phyloP scores from a whole-genome alignment of 169 alveolate species.

The Cryptosporidium meleagridis region DNA sequence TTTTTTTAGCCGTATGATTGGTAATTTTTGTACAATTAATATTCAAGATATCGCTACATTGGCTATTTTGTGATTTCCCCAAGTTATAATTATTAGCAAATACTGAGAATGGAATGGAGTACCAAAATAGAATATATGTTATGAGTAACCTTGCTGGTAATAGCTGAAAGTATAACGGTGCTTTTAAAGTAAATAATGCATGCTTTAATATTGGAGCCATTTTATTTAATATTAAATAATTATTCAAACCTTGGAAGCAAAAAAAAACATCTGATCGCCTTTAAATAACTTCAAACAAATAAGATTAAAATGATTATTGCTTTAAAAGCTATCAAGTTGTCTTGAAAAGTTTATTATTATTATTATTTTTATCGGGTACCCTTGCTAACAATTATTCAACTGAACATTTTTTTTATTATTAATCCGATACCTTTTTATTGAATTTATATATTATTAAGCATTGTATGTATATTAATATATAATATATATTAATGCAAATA shows the following conservation, averaged over 20 bases:
- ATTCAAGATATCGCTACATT: not conserved
- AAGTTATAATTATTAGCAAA: not conserved
- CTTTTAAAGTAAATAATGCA: conserved; percentile 6
- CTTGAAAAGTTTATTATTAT: too few relatives aligned
- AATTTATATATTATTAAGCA: too few relatives aligned
- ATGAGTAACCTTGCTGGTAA: not conserved
- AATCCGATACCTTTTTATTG: too few relatives aligned
- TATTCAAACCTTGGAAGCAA: not conserved
- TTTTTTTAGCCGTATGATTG: not conserved
- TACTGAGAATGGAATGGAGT: conserved; percentile 3
- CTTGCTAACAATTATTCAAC: too few relatives aligned
- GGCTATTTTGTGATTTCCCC: not conserved
- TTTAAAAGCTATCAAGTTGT: too few relatives aligned
- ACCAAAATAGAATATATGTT: conserved; percentile 36
- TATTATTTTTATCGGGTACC: too few relatives aligned
- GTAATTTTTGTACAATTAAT: not conserved
- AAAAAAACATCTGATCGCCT: not conserved
- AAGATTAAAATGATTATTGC: not conserved
- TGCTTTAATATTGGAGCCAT: not conserved
- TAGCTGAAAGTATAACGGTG: conserved; percentile 1
- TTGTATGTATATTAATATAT: too few relatives aligned
- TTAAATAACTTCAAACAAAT: not conserved
- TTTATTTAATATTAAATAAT: not conserved
- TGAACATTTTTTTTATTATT: too few relatives aligned
- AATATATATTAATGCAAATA: too few relatives aligned